Evolutionary conservation across 202 grass and related monocot genomes (phyloP).

Genomic region (Setaria italica): DNA sequence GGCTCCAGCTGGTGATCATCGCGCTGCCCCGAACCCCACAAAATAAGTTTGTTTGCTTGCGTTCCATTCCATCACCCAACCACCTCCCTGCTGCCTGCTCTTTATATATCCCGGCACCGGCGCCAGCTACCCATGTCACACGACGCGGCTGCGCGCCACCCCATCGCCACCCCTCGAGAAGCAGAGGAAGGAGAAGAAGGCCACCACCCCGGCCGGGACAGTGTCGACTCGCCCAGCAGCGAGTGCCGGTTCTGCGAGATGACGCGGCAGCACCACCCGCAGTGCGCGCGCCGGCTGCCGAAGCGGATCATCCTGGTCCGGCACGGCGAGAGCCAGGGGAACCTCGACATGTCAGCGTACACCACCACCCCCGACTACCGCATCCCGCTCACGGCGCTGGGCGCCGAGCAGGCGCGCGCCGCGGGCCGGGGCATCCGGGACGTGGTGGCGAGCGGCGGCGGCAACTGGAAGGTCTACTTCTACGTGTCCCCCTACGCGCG

Average conservation of each 20-base stretch:
- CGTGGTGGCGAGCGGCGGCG: conserved; percentile 26
- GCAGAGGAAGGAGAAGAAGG: background rate
- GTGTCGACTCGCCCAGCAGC: background rate
- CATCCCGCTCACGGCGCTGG: conserved; percentile 81
- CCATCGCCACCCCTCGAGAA: background rate
- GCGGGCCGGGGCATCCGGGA: conserved; percentile 59
- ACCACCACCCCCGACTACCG: conserved; percentile 88
- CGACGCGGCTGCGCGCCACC: conserved; percentile 1
- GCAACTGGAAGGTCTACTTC: conserved; percentile 89
- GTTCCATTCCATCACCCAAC: conserved; percentile 32
- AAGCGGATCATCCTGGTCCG: conserved; percentile 95
- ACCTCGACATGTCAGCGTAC: conserved; percentile 93
- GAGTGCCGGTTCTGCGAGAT: conserved; percentile 63
- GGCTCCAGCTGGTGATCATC: conserved; percentile 21
- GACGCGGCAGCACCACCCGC: conserved; percentile 55
- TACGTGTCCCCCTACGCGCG: conserved; percentile 95
- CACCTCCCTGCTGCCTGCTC: conserved; percentile 31
- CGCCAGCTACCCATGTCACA: conserved; percentile 52
- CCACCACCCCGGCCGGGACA: background rate
- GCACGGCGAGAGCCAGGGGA: conserved; percentile 97
- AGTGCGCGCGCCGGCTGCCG: conserved; percentile 63
- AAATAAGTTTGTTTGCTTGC: conserved; percentile 12
- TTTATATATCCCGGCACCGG: conserved; percentile 41
- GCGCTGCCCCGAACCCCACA: conserved; percentile 10
- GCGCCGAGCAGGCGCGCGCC: conserved; percentile 69